phyloP scores from a whole-genome alignment of 2,329 filamentous ascomycete species.

The Paraphoma sp. region DNA sequence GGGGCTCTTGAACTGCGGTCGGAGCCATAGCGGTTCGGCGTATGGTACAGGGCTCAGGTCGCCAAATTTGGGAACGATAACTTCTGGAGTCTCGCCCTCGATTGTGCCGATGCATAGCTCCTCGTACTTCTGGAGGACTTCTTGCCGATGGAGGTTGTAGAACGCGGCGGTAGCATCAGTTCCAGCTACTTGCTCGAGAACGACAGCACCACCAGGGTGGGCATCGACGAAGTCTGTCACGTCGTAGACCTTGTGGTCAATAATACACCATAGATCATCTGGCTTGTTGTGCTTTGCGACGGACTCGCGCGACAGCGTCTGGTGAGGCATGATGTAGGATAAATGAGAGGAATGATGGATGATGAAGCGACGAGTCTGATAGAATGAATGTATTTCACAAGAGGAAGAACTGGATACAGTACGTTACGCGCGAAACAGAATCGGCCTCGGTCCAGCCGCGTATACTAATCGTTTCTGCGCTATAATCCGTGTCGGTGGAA shows the following conservation, averaged over 20 bases:
- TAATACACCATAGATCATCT: conserved; percentile 81
- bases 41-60: conserved; percentile 82
- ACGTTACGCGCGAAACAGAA: conserved; percentile 9
- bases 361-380: not conserved
- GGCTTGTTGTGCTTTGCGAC: conserved; percentile 79
- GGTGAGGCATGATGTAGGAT: conserved; percentile 36
- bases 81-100: conserved; percentile 75
- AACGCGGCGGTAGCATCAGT: conserved; percentile 82
- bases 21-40: conserved; percentile 83
- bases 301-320: conserved; percentile 59
- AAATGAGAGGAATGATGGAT: not conserved
- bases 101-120: conserved; percentile 78
- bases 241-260: conserved; percentile 89
- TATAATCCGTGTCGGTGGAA: conserved; percentile 20
- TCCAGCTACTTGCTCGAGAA: conserved; percentile 81
- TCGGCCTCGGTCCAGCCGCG: conserved; percentile 23
- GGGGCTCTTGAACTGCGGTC: conserved; percentile 75
- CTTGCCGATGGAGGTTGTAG: conserved; percentile 91
- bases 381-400: not conserved
- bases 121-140: conserved; percentile 83
- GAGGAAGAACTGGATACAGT: conserved; percentile 3
- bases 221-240: conserved; percentile 84
- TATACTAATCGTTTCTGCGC: conserved; percentile 24
- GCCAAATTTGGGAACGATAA: conserved; percentile 72
- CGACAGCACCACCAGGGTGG: conserved; percentile 81